These are phyloP conservation scores for Penicillium pulvis DNA, from an alignment of 495 filamentous ascomycete genomes.

Conservation along the genomic window DNA sequence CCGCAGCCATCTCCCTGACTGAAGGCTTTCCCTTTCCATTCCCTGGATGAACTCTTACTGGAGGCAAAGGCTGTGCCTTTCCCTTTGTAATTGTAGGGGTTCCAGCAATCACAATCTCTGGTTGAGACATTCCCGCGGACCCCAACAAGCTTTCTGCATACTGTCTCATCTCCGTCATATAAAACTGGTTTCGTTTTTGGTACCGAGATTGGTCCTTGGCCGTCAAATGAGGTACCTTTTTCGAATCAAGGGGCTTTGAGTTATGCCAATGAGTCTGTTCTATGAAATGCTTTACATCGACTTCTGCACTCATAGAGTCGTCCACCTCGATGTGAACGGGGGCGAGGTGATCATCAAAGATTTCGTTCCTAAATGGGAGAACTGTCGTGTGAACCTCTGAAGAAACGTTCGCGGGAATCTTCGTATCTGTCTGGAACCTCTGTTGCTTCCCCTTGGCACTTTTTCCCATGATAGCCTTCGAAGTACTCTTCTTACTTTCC, in stretches of 20 bases:
- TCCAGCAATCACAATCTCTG: conserved; percentile 10
- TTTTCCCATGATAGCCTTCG: background rate
- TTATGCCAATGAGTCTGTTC: conserved; percentile 71
- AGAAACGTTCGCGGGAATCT: too few species aligned
- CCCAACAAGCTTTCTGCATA: conserved; percentile 68
- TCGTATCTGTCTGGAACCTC: too few species aligned
- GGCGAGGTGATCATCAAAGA: conserved; percentile 58
- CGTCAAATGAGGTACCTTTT: conserved; percentile 14
- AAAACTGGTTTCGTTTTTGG: conserved; percentile 25
- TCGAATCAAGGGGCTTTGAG: conserved; percentile 51
- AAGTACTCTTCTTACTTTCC: background rate
- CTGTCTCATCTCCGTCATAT: conserved; percentile 48
- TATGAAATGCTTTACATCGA: conserved; percentile 44
- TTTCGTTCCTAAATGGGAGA: conserved; percentile 20
- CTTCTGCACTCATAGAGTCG: conserved; percentile 12
- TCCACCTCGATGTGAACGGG: conserved; percentile 50
- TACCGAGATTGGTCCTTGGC: conserved; percentile 7
- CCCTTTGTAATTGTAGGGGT: background rate
- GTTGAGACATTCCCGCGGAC: background rate
- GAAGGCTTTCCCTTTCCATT: background rate
- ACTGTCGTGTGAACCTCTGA: background rate
- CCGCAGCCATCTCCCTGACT: background rate
- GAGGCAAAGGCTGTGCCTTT: background rate
- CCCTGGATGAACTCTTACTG: background rate
- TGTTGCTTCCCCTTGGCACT: background rate